A percentile compares a stretch with the other conserved stretches of the same genome.
Conservation (phyloP, 176 grass and related monocot genomes). For the Leersia perrieri region DNA sequence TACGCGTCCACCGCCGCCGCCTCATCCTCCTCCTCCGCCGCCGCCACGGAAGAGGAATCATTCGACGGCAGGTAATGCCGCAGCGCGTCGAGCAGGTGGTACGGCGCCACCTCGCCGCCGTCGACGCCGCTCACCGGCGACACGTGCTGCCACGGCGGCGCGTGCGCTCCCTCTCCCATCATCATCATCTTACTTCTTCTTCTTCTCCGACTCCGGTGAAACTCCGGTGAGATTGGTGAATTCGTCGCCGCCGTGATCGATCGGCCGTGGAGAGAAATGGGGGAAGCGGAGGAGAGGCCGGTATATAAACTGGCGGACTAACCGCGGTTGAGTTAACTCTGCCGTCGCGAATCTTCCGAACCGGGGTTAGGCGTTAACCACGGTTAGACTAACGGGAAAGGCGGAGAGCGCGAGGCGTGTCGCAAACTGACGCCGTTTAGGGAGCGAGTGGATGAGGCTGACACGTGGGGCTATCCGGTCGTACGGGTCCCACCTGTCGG, state of each 20-base stretch:
- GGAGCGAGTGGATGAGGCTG: background rate
- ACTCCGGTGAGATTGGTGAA: background rate
- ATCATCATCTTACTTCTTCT: conserved; percentile 43
- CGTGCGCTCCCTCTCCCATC: conserved; percentile 64
- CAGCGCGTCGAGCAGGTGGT: conserved; percentile 38
- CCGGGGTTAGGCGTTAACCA: conserved; percentile 8
- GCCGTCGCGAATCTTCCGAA: background rate
- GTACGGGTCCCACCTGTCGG: background rate
- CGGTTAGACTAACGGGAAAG: background rate
- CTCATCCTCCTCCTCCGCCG: conserved; percentile 22
- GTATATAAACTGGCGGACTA: conserved; percentile 56
- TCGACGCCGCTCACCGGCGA: conserved; percentile 23
- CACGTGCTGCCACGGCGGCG: conserved; percentile 63
- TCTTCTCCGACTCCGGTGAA: background rate
- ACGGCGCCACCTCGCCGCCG: conserved; percentile 27
- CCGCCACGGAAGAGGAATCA: background rate
- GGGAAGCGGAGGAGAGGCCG: background rate
- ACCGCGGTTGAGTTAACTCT: conserved; percentile 23
- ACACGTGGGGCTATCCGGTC: background rate
- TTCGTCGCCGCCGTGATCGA: background rate
- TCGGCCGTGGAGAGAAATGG: conserved; percentile 27
- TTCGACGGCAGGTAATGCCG: conserved; percentile 48
- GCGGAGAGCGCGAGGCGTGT: background rate
- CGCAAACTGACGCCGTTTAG: conserved; percentile 58
- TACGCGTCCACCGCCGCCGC: conserved; percentile 50